A percentile compares a stretch with the other conserved stretches of the same genome.
phyloP scores from a whole-genome alignment of 495 filamentous ascomycete species.

The Xylaria cubensis region DNA sequence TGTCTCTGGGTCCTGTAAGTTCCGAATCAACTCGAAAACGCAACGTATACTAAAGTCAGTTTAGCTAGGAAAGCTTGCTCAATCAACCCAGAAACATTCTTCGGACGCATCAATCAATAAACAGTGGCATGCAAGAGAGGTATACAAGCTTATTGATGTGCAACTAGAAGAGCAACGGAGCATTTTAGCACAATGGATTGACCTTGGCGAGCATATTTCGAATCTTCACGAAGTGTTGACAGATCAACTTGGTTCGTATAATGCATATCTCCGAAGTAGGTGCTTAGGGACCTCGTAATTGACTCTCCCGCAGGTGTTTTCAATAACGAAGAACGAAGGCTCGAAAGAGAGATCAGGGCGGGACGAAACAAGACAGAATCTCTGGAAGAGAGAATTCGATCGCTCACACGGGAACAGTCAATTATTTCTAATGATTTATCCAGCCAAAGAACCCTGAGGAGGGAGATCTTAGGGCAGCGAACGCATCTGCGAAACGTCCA shows the following conservation, averaged over 20 bases:
- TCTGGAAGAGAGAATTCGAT: background rate
- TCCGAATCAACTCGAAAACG: background rate
- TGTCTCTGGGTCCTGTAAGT: background rate
- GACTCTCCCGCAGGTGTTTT: background rate
- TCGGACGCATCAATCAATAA: background rate
- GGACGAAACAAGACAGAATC: background rate
- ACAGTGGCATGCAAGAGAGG: slow-evolving; percentile 2
- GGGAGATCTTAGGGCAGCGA: background rate
- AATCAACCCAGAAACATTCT: background rate
- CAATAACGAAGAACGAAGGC: background rate
- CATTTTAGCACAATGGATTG: background rate
- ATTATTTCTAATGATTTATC: background rate
- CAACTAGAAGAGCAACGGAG: background rate
- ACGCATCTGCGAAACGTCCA: background rate
- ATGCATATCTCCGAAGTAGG: background rate
- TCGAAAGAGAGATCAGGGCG: background rate
- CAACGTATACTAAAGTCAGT: background rate
- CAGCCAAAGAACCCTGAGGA: background rate
- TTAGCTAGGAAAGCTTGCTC: background rate
- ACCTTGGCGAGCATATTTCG: background rate
- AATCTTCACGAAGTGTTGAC: background rate
- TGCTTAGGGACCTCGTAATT: background rate
- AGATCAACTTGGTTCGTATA: background rate
- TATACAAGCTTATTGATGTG: slow-evolving; percentile 2
- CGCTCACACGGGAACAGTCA: background rate